phyloP scores from a whole-genome alignment of 805 yeast genomes.

The Saccharomycopsis fibuligera region DNA sequence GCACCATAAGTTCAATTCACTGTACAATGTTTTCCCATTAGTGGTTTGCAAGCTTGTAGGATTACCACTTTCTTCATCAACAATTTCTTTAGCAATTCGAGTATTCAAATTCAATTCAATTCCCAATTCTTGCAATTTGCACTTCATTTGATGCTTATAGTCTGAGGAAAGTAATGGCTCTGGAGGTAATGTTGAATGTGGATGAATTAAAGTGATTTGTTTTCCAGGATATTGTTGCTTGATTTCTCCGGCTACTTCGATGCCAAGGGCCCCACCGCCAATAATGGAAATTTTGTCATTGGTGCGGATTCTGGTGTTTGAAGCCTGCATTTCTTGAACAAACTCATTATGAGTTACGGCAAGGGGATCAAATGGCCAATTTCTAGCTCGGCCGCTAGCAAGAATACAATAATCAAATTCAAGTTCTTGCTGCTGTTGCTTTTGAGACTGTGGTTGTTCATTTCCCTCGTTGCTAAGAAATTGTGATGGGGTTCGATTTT shows the following conservation, averaged over 20 bases:
- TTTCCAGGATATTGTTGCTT: constrained; percentile 31
- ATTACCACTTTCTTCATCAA: neutral
- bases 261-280: constrained; percentile 52
- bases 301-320: constrained; percentile 13
- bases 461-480: neutral
- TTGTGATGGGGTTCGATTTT: neutral
- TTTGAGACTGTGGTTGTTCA: neutral
- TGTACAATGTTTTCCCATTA: constrained; percentile 9
- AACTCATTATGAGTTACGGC: constrained; percentile 33
- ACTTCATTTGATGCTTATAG: constrained; percentile 21
- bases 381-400: constrained; percentile 45
- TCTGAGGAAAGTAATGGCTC: constrained; percentile 27
- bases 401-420: constrained; percentile 41
- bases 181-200: constrained; percentile 37
- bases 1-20: constrained; percentile 35
- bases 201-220: constrained; percentile 37
- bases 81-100: constrained; percentile 25
- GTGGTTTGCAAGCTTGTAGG: constrained; percentile 7
- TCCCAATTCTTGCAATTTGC: constrained; percentile 21
- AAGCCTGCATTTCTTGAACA: constrained; percentile 36
- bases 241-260: constrained; percentile 45
- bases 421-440: neutral
- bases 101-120: constrained; percentile 28
- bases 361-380: constrained; percentile 48
- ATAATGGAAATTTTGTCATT: constrained; percentile 28